Conservation (phyloP, 371 early-diverging fungal species). For the Mortierella sp. region DNA sequence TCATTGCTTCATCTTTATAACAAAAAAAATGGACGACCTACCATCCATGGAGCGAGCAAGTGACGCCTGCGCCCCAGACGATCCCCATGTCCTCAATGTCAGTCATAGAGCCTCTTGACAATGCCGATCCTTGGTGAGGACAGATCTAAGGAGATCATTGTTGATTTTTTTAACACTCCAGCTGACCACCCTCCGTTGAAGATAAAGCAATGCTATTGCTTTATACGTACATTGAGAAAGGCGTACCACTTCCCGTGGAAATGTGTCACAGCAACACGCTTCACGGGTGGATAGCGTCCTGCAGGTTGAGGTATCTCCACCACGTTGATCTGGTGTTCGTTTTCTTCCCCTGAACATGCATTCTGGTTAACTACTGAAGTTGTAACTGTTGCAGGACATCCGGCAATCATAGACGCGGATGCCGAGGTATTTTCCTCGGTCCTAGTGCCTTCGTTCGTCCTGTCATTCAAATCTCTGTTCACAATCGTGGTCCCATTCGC, state of each 20-base stretch:
- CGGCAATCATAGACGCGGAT: neutral
- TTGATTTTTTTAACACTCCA: neutral
- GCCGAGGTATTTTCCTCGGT: too few species aligned
- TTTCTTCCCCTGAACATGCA: slow-evolving; percentile 8
- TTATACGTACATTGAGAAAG: slow-evolving; percentile 44
- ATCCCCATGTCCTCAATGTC: slow-evolving; percentile 56
- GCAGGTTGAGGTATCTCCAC: slow-evolving; percentile 46
- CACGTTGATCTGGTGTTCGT: slow-evolving; percentile 36
- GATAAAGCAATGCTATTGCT: too few species aligned
- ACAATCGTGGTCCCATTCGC: neutral
- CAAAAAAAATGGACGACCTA: too few species aligned
- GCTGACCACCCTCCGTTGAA: too few species aligned
- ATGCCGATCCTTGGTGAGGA: slow-evolving; percentile 52
- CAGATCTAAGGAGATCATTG: slow-evolving; percentile 28
- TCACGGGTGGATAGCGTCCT: slow-evolving; percentile 44
- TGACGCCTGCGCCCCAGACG: slow-evolving; percentile 51
- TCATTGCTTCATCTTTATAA: too few species aligned
- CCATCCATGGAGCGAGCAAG: slow-evolving; percentile 47
- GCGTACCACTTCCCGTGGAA: slow-evolving; percentile 52
- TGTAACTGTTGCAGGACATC: neutral
- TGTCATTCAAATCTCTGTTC: neutral
- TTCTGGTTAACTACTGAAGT: neutral
- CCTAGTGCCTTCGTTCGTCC: neutral
- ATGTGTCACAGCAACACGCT: slow-evolving; percentile 39
- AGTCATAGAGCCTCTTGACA: slow-evolving; percentile 41